Percentiles rank a stretch among this genome's conserved stretches.
phyloP scores from a whole-genome alignment of 495 filamentous ascomycete genomes.

The Neurospora sp. region DNA sequence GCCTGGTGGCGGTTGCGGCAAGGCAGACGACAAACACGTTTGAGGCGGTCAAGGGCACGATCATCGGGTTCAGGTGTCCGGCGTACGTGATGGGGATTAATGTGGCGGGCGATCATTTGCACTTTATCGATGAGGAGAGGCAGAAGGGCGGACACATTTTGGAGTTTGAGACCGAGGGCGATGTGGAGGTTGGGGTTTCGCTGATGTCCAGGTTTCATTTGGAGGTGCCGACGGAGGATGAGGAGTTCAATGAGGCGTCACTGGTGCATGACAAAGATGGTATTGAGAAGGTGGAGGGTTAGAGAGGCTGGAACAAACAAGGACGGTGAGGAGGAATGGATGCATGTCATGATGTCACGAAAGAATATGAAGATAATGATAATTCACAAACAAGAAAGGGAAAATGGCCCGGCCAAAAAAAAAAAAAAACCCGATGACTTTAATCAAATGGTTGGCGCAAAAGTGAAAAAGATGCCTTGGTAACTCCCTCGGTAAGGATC shows the following conservation, averaged over 20 bases:
- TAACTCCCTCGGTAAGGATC: background rate
- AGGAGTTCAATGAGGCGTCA: conserved; percentile 30
- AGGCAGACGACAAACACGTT: conserved; percentile 31
- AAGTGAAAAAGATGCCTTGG: background rate
- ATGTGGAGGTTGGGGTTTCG: conserved; percentile 25
- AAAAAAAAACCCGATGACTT: background rate
- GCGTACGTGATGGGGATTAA: conserved; percentile 37
- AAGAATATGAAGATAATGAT: background rate
- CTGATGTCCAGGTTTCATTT: conserved; percentile 24
- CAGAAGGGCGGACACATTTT: conserved; percentile 38
- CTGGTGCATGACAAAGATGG: conserved; percentile 26
- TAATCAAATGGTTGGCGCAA: background rate
- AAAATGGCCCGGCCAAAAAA: background rate
- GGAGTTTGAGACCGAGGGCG: conserved; percentile 29
- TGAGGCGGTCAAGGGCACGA: conserved; percentile 24
- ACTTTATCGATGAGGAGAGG: conserved; percentile 39
- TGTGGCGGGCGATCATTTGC: conserved; percentile 41
- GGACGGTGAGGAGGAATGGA: background rate
- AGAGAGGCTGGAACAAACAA: background rate
- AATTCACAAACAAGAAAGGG: background rate
- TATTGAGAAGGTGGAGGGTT: conserved; percentile 25
- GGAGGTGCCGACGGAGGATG: conserved; percentile 29
- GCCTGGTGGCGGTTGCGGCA: conserved; percentile 29
- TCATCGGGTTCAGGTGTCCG: conserved; percentile 42
- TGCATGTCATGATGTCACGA: background rate